Conservation (phyloP, 2,329 filamentous ascomycete genomes). For the Penicillium rolfsii region DNA sequence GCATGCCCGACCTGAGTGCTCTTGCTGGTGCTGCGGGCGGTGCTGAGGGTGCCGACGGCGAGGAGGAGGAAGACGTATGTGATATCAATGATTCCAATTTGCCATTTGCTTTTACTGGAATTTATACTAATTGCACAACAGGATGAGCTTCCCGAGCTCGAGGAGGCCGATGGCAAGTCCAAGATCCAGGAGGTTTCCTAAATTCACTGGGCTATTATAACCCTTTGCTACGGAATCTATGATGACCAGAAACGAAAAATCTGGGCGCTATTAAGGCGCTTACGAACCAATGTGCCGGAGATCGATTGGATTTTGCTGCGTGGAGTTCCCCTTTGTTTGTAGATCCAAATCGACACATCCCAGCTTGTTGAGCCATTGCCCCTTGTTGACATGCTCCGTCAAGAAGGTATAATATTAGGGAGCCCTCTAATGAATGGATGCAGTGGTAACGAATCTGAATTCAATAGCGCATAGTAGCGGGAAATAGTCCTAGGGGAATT, state of each 20-base stretch:
- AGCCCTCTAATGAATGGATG: conserved; percentile 15
- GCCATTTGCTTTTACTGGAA: conserved; percentile 38
- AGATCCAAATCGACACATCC: conserved; percentile 20
- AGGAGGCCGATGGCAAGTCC: conserved; percentile 46
- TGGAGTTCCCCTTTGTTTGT: conserved; percentile 16
- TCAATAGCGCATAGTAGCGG: neutral
- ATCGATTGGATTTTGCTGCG: conserved; percentile 20
- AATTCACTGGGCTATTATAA: conserved; percentile 18
- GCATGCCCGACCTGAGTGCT: conserved; percentile 27
- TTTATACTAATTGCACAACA: conserved; percentile 44
- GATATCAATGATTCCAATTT: conserved; percentile 36
- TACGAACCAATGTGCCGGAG: conserved; percentile 15
- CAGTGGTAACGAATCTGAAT: conserved; percentile 13
- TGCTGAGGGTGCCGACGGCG: conserved; percentile 39
- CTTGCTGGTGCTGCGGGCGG: conserved; percentile 46
- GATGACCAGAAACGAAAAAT: conserved; percentile 34
- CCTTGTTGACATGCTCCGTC: conserved; percentile 7
- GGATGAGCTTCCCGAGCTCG: conserved; percentile 82
- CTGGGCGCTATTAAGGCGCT: conserved; percentile 19
- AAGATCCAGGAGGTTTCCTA: conserved; percentile 46
- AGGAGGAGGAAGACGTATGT: conserved; percentile 54
- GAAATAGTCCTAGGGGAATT: neutral
- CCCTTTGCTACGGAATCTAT: conserved; percentile 26
- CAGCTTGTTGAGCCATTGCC: conserved; percentile 9
- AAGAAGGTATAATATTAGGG: conserved; percentile 9